phyloP scores from a whole-genome alignment of 768 basidiomycete species.

The Auricularia cornea region DNA sequence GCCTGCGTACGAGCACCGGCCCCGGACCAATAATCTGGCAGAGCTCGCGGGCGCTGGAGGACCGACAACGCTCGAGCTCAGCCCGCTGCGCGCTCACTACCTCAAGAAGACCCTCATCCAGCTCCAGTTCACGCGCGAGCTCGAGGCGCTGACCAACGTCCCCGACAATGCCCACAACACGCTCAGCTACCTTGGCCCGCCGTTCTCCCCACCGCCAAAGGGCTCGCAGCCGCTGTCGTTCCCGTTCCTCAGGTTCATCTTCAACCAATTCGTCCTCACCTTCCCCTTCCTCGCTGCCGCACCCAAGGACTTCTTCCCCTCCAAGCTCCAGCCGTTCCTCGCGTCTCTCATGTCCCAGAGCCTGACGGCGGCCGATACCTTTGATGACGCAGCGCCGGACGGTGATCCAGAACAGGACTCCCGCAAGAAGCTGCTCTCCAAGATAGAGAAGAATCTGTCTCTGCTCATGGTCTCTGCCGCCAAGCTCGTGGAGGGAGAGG shows the following conservation, averaged over 20 bases:
- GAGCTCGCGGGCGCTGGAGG: neutral
- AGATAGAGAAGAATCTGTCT: conserved; percentile 76
- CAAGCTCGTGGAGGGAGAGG: conserved; percentile 76
- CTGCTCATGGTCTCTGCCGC: conserved; percentile 76
- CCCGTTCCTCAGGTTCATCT: conserved; percentile 83
- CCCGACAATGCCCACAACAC: conserved; percentile 38
- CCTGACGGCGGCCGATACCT: conserved; percentile 49
- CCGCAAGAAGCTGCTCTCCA: conserved; percentile 60
- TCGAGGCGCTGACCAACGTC: conserved; percentile 53
- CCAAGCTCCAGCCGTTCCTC: conserved; percentile 92
- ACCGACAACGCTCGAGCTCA: conserved; percentile 35
- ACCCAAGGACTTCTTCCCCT: conserved; percentile 85
- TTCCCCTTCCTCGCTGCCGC: conserved; percentile 92
- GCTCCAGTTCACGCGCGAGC: conserved; percentile 76
- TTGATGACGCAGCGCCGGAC: conserved; percentile 42
- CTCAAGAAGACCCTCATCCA: conserved; percentile 93
- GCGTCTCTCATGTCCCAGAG: conserved; percentile 75
- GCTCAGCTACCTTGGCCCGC: conserved; percentile 81
- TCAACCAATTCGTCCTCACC: conserved; percentile 86
- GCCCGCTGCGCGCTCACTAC: conserved; percentile 91
- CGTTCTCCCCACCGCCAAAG: conserved; percentile 68
- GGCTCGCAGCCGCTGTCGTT: conserved; percentile 55
- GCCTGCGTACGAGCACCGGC: neutral
- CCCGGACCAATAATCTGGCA: neutral
- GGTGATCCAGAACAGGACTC: conserved; percentile 49